These are phyloP conservation scores for Fusarium sp. DNA, from an alignment of 2,329 filamentous ascomycete genomes.

Conservation along the genomic window DNA sequence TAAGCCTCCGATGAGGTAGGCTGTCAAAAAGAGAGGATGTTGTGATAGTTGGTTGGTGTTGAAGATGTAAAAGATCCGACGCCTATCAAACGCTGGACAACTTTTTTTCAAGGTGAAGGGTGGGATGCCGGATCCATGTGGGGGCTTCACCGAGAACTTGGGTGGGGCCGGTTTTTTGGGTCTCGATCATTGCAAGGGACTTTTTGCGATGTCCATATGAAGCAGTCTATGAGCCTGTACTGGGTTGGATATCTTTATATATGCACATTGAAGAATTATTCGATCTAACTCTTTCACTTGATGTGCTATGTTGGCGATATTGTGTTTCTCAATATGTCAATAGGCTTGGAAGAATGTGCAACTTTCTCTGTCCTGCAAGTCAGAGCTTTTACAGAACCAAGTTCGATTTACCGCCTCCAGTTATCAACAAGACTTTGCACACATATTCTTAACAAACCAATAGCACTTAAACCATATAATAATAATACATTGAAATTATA, in stretches of 20 bases:
- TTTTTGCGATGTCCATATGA: background rate
- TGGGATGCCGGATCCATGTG: slow-evolving; percentile 40
- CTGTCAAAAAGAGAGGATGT: background rate
- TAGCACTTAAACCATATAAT: background rate
- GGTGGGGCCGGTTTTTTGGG: slow-evolving; percentile 24
- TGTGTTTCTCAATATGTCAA: too few species aligned
- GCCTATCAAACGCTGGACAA: slow-evolving; percentile 26
- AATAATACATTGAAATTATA: background rate
- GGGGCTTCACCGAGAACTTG: slow-evolving; percentile 34
- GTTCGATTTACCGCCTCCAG: background rate
- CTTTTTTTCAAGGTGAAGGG: slow-evolving; percentile 44
- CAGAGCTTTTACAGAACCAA: too few species aligned
- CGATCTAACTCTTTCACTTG: too few species aligned
- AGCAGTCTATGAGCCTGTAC: background rate
- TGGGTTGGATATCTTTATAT: too few species aligned
- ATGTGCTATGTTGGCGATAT: too few species aligned
- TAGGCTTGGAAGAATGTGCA: too few species aligned
- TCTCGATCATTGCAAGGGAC: slow-evolving; percentile 5
- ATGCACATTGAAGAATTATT: too few species aligned
- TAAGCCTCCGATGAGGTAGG: background rate
- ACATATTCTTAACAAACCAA: background rate
- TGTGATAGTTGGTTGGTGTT: slow-evolving; percentile 32
- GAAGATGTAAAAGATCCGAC: slow-evolving; percentile 20
- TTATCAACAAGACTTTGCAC: background rate
- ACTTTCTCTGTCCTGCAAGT: too few species aligned